phyloP scores from a whole-genome alignment of 768 basidiomycete genomes.

The Neoboletus subvelutipes region DNA sequence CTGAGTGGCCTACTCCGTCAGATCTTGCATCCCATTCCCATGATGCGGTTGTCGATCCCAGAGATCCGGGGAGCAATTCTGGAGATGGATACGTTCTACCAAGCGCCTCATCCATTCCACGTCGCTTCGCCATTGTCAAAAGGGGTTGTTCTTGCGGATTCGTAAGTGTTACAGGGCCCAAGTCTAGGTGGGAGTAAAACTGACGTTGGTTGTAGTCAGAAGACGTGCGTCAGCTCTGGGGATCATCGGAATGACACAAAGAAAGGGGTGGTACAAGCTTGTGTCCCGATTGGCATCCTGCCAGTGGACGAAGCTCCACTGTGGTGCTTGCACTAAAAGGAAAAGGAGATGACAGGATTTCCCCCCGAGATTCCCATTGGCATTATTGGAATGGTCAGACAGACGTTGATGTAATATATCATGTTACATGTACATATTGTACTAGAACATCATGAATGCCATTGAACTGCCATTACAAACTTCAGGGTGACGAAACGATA shows the following conservation, averaged over 20 bases:
- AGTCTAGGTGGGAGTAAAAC: neutral
- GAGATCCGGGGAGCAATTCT: slow-evolving; percentile 11
- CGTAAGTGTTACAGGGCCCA: slow-evolving; percentile 5
- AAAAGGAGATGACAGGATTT: too few relatives aligned
- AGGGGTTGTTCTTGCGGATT: slow-evolving; percentile 2
- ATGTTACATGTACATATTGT: too few relatives aligned
- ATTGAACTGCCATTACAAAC: neutral
- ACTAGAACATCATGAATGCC: too few relatives aligned
- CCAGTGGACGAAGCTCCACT: too few relatives aligned
- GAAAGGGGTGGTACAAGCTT: too few relatives aligned
- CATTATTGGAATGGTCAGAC: too few relatives aligned
- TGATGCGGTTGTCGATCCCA: slow-evolving; percentile 14
- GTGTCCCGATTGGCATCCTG: too few relatives aligned
- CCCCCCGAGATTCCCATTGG: too few relatives aligned
- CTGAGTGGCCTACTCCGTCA: slow-evolving; percentile 4
- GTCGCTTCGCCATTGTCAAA: neutral
- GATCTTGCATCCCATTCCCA: slow-evolving; percentile 14
- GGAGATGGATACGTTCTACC: slow-evolving; percentile 17
- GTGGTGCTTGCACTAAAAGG: too few relatives aligned
- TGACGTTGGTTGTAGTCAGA: slow-evolving; percentile 9
- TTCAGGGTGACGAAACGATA: neutral
- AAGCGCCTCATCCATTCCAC: too few relatives aligned
- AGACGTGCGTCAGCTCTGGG: slow-evolving; percentile 1
- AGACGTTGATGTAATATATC: too few relatives aligned
- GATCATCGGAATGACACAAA: neutral